phyloP scores from a whole-genome alignment of 805 yeast genomes.

The Zygoascus bituminiphila region DNA sequence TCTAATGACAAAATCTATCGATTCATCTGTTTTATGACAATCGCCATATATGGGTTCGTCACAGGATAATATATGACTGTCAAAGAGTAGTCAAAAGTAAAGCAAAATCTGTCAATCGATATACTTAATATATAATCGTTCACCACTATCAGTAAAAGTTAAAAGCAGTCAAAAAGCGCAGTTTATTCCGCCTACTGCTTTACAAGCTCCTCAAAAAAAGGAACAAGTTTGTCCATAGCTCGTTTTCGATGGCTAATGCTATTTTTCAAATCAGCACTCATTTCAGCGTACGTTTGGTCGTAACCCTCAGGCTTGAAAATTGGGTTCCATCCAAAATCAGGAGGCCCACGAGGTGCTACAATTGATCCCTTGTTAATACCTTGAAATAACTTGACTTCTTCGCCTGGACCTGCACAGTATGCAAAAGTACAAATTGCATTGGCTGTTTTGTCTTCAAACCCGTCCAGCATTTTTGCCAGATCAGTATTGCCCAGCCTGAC shows the following conservation, averaged over 20 bases:
- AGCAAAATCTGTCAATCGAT: no score
- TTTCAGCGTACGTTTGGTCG: slow-evolving; percentile 76
- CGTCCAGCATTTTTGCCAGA: slow-evolving; percentile 65
- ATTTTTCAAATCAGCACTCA: slow-evolving; percentile 71
- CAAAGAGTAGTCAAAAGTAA: no score
- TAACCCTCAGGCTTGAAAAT: slow-evolving; percentile 76
- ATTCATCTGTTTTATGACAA: no score
- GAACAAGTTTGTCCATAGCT: slow-evolving; percentile 68
- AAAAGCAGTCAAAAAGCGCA: neutral
- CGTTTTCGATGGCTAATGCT: slow-evolving; percentile 77
- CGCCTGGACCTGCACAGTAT: slow-evolving; percentile 73
- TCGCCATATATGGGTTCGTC: no score
- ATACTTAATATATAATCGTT: no score
- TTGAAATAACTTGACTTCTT: slow-evolving; percentile 67
- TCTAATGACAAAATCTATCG: no score
- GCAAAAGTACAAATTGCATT: slow-evolving; percentile 90
- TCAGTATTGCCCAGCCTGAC: slow-evolving; percentile 67
- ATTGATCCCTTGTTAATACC: slow-evolving; percentile 78
- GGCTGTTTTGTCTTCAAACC: slow-evolving; percentile 79
- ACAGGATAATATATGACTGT: no score
- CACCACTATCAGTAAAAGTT: no score
- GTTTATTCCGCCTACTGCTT: neutral
- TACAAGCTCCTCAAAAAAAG: slow-evolving; percentile 31
- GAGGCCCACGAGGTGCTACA: slow-evolving; percentile 70
- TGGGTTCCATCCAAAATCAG: slow-evolving; percentile 91